A percentile compares a stretch with the other conserved stretches of the same genome.
Conservation (phyloP, 768 basidiomycete genomes). For the Pulveroboletus sp. region DNA sequence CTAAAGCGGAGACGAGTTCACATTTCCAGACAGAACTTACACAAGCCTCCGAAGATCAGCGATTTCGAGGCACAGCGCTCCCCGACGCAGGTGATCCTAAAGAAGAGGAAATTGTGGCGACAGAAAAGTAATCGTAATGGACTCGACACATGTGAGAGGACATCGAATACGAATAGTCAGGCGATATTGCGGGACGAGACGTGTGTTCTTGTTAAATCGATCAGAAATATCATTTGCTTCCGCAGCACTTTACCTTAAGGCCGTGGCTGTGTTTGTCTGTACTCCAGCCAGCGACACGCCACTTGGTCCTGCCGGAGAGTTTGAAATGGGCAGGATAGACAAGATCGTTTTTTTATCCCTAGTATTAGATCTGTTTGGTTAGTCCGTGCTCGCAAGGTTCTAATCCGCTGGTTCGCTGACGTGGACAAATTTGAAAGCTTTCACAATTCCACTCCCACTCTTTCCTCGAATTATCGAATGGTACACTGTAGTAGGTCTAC, state of each 20-base stretch:
- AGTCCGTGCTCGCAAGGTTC: conserved; percentile 17
- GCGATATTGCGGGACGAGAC: not conserved
- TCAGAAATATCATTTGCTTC: too few species aligned
- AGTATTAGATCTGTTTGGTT: conserved; percentile 81
- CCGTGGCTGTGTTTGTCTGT: too few species aligned
- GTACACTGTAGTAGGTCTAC: conserved; percentile 65
- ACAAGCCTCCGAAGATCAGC: conserved; percentile 76
- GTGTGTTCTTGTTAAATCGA: too few species aligned
- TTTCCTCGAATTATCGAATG: conserved; percentile 98
- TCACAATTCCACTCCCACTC: conserved; percentile 92
- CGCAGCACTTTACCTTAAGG: too few species aligned
- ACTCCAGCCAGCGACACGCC: not conserved
- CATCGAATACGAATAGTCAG: not conserved
- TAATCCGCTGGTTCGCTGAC: conserved; percentile 8
- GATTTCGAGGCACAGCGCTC: conserved; percentile 56
- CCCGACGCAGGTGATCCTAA: conserved; percentile 23
- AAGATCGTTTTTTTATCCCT: conserved; percentile 86
- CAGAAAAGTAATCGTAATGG: conserved; percentile 1
- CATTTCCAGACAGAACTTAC: conserved; percentile 86
- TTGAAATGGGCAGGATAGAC: conserved; percentile 66
- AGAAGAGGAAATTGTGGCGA: conserved; percentile 10
- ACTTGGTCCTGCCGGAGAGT: not conserved
- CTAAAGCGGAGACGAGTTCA: conserved; percentile 93
- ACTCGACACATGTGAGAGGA: not conserved
- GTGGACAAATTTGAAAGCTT: conserved; percentile 57